phyloP scores from a whole-genome alignment of 1,284 basidiomycete genomes.

The Malassezia slooffiae region DNA sequence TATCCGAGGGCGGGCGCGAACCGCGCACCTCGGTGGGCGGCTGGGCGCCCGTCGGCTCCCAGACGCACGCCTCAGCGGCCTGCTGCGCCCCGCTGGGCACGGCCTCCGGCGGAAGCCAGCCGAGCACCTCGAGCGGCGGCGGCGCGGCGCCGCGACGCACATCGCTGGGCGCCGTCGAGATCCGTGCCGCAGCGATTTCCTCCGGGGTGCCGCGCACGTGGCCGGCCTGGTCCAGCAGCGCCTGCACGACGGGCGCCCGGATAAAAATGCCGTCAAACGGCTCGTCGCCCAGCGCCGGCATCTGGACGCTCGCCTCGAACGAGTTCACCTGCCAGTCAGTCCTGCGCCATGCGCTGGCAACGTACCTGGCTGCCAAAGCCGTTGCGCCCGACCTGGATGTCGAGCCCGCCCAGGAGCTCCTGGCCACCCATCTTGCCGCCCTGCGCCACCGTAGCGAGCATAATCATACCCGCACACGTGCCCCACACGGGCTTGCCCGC shows the following conservation, averaged over 20 bases:
- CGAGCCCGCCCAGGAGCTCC: conserved; percentile 71
- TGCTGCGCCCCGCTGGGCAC: conserved; percentile 46
- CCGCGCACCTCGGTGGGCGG: background rate
- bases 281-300: conserved; percentile 56
- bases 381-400: conserved; percentile 71
- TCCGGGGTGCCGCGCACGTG: conserved; percentile 7
- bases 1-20: conserved; percentile 36
- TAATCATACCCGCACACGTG: conserved; percentile 90
- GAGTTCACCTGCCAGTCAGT: too few relatives aligned
- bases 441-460: conserved; percentile 54
- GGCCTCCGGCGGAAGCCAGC: conserved; percentile 56
- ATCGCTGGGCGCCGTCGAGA: background rate
- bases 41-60: conserved; percentile 7
- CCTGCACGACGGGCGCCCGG: conserved; percentile 64
- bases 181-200: conserved; percentile 3
- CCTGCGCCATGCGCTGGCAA: too few relatives aligned
- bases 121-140: conserved; percentile 54
- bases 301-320: conserved; percentile 67
- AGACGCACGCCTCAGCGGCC: conserved; percentile 49
- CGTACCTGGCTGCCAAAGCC: conserved; percentile 55
- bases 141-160: conserved; percentile 34
- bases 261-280: conserved; percentile 87
- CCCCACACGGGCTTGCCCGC: conserved; percentile 71
- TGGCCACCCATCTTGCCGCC: conserved; percentile 78
- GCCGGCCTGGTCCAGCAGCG: conserved; percentile 17